Conservation (phyloP, 495 filamentous ascomycete genomes). For the Aeminium ludgeri region DNA sequence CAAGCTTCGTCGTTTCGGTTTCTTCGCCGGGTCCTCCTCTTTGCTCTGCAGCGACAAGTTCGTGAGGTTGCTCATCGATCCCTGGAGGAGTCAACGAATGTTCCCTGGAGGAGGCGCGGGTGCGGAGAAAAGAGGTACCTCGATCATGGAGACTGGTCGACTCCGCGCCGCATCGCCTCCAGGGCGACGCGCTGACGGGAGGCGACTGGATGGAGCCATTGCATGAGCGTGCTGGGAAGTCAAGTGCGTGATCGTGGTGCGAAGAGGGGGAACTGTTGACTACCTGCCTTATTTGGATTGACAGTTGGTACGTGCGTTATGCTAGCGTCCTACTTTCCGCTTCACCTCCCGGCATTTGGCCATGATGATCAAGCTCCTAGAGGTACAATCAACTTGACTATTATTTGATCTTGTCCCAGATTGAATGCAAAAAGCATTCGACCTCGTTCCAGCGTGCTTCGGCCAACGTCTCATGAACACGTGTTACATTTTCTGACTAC, state of each 20-base stretch:
- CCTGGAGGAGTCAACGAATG: neutral
- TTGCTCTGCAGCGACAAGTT: neutral
- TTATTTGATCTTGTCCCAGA: no score
- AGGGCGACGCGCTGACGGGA: constrained; percentile 9
- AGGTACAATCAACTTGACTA: no score
- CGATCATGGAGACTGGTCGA: constrained; percentile 14
- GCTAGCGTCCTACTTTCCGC: no score
- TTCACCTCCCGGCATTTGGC: no score
- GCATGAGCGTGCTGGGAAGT: neutral
- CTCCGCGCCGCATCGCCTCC: constrained; percentile 2
- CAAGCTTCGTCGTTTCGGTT: constrained; percentile 12
- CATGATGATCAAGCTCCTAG: no score
- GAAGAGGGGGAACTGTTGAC: neutral
- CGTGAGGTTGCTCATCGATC: neutral
- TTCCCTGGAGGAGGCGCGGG: neutral
- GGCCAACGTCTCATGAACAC: no score
- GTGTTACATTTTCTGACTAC: no score
- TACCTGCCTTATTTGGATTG: no score
- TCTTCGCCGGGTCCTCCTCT: neutral
- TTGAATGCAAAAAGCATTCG: no score
- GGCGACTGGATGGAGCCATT: constrained; percentile 14
- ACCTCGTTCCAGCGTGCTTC: no score
- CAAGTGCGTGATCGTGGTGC: neutral
- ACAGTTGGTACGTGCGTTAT: no score
- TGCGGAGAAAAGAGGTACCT: constrained; percentile 2